A percentile compares a stretch with the other conserved stretches of the same genome.
phyloP scores from a whole-genome alignment of 108 stramenopile species.

The Nitzschia sp. region DNA sequence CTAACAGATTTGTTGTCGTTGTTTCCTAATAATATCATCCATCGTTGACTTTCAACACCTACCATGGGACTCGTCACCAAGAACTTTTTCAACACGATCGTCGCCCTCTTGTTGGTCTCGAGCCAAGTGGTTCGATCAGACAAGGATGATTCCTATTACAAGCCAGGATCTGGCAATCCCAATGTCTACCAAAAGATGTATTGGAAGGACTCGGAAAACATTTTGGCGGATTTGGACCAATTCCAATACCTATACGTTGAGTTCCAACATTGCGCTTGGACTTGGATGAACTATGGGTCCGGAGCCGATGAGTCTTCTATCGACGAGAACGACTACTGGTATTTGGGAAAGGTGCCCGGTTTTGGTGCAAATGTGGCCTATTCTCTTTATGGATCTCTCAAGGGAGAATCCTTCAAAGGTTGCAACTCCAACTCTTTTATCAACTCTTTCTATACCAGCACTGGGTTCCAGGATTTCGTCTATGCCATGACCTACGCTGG shows the following conservation, averaged over 20 bases:
- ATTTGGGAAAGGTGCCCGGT: slow-evolving; percentile 43
- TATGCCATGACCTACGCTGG: slow-evolving; percentile 38
- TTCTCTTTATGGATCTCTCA: slow-evolving; percentile 50
- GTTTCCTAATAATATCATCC: too few relatives aligned
- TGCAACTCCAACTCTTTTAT: slow-evolving; percentile 49
- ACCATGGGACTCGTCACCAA: too few relatives aligned
- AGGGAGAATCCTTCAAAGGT: slow-evolving; percentile 21
- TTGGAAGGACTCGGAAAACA: slow-evolving; percentile 47
- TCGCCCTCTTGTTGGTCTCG: background rate
- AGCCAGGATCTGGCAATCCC: slow-evolving; percentile 35
- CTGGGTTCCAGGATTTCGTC: slow-evolving; percentile 36
- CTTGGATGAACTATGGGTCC: slow-evolving; percentile 22
- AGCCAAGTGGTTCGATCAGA: slow-evolving; percentile 15
- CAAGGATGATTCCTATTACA: slow-evolving; percentile 46
- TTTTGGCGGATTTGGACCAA: slow-evolving; percentile 45
- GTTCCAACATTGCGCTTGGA: slow-evolving; percentile 53
- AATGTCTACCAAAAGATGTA: slow-evolving; percentile 44
- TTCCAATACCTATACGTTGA: slow-evolving; percentile 44
- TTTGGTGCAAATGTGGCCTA: slow-evolving; percentile 65
- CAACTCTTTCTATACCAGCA: slow-evolving; percentile 60
- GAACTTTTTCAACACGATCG: too few relatives aligned
- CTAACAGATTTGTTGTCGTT: too few relatives aligned
- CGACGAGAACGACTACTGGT: slow-evolving; percentile 52
- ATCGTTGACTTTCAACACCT: too few relatives aligned
- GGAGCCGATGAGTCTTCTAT: slow-evolving; percentile 29